Base-by-base conservation (phyloP, 2,329 filamentous ascomycete species). In the Talaromyces sp. region DNA sequence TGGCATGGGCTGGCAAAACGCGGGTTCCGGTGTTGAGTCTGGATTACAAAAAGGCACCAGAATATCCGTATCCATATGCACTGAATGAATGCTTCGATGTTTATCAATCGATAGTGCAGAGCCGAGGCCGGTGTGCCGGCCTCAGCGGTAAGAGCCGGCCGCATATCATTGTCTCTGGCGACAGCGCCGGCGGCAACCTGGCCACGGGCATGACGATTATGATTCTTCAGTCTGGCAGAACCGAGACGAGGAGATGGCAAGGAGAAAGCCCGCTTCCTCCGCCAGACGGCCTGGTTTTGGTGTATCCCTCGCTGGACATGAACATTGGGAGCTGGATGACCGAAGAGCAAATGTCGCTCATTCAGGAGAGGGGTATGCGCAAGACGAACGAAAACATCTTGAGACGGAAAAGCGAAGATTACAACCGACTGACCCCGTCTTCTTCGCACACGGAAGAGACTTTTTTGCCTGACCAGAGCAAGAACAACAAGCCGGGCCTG, bases 251-350 rank as follows among this genome's bases (percentile, higher is more conserved):
- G 26, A 77, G 82, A 55, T 85, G 82, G 73, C 77, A 81, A 60
- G 81, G 81, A 14, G 82, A 86, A 64, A 77, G 78, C 21, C 79
- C 86, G 2, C 80, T 96, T 6, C 89, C 92, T 0, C 72, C 84
- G 0, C 95, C 95, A 0, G 89, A 90, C 57, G 93, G 92, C 0
- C 76, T 98, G 8, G 82, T 98, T 0, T 81, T 96, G 55, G 87
- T 96, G 61, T 99, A 99, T 69, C 95, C 95, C 0, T 88, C 89
- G 0, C 78, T 99, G 62, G 95, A 98, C 69, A 92, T 98, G 89
- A 97, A 96, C 69, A 98, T 98, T 65, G 91, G 91, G 41, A 97
- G 93, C 74, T 99, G 95, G 95, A 98, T 99, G 93, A 93, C 91
- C 0, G 93, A 98, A 68, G 93, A 98, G 73, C 93, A 99, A 72